phyloP scores from a whole-genome alignment of 805 yeast species.

The Hanseniaspora meyeri region DNA sequence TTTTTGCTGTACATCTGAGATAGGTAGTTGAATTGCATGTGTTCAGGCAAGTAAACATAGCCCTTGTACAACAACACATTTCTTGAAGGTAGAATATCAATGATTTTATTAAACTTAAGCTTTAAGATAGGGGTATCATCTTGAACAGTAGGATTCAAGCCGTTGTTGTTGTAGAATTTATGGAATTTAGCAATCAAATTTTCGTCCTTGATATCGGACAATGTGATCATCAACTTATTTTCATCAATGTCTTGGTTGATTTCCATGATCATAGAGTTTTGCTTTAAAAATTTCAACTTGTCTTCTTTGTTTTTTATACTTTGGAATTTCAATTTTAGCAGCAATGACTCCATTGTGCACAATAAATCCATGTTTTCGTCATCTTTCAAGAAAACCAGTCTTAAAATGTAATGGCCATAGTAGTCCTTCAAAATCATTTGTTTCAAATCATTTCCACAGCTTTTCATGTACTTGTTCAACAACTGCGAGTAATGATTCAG shows the following conservation, averaged over 20 bases:
- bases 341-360: constrained; percentile 56
- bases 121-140: constrained; percentile 60
- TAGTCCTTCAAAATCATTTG: constrained; percentile 54
- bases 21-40: constrained; percentile 61
- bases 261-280: constrained; percentile 40
- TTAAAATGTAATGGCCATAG: constrained; percentile 76
- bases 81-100: constrained; percentile 63
- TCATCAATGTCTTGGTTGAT: constrained; percentile 27
- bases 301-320: constrained; percentile 55
- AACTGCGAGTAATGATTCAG: constrained; percentile 55
- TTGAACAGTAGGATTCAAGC: constrained; percentile 33
- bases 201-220: constrained; percentile 24
- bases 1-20: constrained; percentile 51
- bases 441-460: constrained; percentile 42
- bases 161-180: constrained; percentile 5
- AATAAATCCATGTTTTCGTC: constrained; percentile 76
- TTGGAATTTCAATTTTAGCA: constrained; percentile 64
- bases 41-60: constrained; percentile 71
- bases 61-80: constrained; percentile 58
- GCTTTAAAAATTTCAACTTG: constrained; percentile 49
- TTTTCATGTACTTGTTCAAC: constrained; percentile 35
- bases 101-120: constrained; percentile 76
- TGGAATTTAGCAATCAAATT: constrained; percentile 34
- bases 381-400: constrained; percentile 79
- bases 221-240: constrained; percentile 45